Conservation (phyloP, 2,329 filamentous ascomycete species). For the Talaromyces sp. region DNA sequence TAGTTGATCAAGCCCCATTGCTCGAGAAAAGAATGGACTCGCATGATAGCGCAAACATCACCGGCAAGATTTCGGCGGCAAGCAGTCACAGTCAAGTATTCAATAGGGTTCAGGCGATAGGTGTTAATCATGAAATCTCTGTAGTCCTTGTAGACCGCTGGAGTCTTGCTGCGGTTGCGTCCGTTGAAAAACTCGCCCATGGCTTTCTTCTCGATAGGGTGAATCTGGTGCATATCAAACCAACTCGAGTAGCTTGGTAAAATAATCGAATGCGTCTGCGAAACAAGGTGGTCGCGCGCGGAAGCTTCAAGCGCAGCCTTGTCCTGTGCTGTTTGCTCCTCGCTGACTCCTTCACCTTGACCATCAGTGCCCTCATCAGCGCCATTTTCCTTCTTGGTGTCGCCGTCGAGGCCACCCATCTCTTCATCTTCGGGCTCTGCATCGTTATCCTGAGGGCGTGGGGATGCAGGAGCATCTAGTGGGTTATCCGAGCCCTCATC, state of each 20-base stretch:
- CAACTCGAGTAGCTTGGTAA: conserved; percentile 96
- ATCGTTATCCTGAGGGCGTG: conserved; percentile 56
- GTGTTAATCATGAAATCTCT: conserved; percentile 99
- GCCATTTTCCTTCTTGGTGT: conserved; percentile 42
- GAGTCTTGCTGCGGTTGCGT: conserved; percentile 95
- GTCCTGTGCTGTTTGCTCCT: conserved; percentile 58
- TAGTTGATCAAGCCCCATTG: conserved; percentile 99
- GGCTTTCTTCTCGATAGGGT: conserved; percentile 87
- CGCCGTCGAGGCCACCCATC: conserved; percentile 62
- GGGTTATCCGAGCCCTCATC: conserved; percentile 54
- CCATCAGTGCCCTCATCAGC: conserved; percentile 42
- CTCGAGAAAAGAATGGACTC: conserved; percentile 94
- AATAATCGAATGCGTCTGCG: conserved; percentile 92
- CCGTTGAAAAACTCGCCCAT: conserved; percentile 98
- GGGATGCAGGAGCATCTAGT: conserved; percentile 64
- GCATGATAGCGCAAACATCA: conserved; percentile 98
- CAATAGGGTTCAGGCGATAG: conserved; percentile 88
- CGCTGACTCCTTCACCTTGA: conserved; percentile 45
- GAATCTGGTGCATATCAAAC: conserved; percentile 96
- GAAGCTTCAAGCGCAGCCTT: conserved; percentile 80
- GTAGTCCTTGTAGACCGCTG: conserved; percentile 96
- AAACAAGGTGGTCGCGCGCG: conserved; percentile 84
- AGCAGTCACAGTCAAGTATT: conserved; percentile 95
- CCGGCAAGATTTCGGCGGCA: conserved; percentile 92
- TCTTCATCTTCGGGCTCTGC: conserved; percentile 66